Evolutionary conservation across 257 asterid genomes (phyloP), one percentile per base, ranked within the genome.

Genomic region (Solanum neorickii): DNA sequence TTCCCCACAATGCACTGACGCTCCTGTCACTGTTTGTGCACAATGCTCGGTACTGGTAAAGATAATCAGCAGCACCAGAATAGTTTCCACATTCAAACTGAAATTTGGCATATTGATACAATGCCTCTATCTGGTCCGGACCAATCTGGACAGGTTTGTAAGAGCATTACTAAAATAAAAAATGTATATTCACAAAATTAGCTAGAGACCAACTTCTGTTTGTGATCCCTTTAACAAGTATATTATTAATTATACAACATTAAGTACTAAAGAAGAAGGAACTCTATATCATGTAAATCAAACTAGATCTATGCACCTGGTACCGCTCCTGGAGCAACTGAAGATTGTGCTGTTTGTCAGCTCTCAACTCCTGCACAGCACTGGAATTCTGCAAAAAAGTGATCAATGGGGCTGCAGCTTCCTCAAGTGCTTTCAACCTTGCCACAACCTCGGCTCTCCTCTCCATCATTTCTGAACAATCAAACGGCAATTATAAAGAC

Each of bases 1-100:
- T 96, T 78, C 99, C 99, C 99, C 99, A 96, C 68, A 95, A 90
- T 44, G 99, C 99, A 93, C 98, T 96, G 89, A 96, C 93, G 87
- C 94, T 97, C 94, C 95, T 93, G 70, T 96, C 99, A 82, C 91
- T 90, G 88, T 93, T 96, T 46, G 95, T 92, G 92, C 95, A 94
- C 90, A 97, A 91, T 59, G 89, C 95, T 85, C 97, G 89, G 89
- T 97, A 97, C 92, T 93, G 99, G 90, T 94, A 95, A 89, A 97
- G 89, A 92, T 95, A 97, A 91, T 97, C 99, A 1, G 99, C 99
- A 89, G 99, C 99, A 31, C 97, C 98, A 37, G 82, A 73, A 11
- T 73, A 73, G 29, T 73, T 73, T 73, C 82, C 82, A 73, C 82
- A 35, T 73, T 73, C 82, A 73, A 73, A 73, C 27, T 73, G 82